phyloP scores from a whole-genome alignment of 129 eudicot species.

The Flaveria brownii region DNA sequence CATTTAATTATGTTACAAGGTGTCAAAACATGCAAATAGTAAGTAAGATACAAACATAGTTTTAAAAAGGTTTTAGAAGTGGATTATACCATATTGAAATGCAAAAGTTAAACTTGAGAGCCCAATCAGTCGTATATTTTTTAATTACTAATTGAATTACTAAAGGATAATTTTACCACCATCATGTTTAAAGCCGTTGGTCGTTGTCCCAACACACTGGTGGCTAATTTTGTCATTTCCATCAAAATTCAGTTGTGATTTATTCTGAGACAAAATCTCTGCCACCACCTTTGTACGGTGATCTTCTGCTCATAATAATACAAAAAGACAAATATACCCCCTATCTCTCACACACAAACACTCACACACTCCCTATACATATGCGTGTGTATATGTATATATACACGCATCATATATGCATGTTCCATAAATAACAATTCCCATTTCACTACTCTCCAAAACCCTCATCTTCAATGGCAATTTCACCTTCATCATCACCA shows the following conservation, averaged over 20 bases:
- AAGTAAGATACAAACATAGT: not conserved
- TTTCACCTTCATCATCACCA: constrained; percentile 3
- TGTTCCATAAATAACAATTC: not conserved
- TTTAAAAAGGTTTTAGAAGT: not conserved
- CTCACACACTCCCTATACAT: not conserved
- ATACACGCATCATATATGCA: not conserved
- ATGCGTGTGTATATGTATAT: too few relatives aligned
- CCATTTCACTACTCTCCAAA: not conserved
- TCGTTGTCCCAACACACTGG: not conserved
- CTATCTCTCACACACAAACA: not conserved
- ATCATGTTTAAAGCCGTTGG: constrained; percentile 18
- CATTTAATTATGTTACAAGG: too few relatives aligned
- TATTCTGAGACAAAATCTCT: constrained; percentile 34
- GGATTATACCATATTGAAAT: not conserved
- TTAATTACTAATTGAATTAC: too few relatives aligned
- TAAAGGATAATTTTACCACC: not conserved
- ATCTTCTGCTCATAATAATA: constrained; percentile 11
- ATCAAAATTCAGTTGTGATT: not conserved
- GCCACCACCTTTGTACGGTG: constrained; percentile 35
- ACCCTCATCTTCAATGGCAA: constrained; percentile 29
- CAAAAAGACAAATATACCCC: constrained; percentile 29
- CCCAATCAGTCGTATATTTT: too few relatives aligned
- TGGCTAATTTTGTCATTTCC: constrained; percentile 17
- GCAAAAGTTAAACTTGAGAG: not conserved
- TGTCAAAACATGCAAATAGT: too few relatives aligned